A percentile compares a stretch with the other conserved stretches of the same genome.
Evolutionary conservation across 2,329 filamentous ascomycete genomes (phyloP).

Genomic region (Fusarium hostae): DNA sequence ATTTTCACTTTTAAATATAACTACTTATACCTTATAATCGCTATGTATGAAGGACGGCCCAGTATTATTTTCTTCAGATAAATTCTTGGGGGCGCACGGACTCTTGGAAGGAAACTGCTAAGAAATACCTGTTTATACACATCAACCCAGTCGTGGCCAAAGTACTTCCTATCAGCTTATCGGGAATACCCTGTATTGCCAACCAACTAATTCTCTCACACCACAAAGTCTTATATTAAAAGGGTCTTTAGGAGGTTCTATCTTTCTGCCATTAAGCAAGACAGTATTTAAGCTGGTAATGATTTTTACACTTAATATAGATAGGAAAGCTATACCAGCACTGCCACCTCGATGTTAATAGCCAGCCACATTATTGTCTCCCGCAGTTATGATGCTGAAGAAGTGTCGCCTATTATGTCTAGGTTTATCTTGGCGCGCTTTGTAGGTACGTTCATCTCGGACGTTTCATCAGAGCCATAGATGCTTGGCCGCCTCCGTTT

Average conservation of each 20-base stretch:
- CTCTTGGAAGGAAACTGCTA: neutral
- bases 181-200: neutral
- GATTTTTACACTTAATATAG: rapidly evolving
- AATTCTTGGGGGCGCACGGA: no score
- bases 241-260: rapidly evolving
- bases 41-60: no score
- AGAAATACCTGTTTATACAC: rapidly evolving
- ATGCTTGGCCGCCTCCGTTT: conserved; percentile 55
- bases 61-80: no score
- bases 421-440: conserved; percentile 58
- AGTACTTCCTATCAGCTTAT: rapidly evolving
- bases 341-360: no score
- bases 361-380: no score
- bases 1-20: no score
- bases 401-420: conserved; percentile 40
- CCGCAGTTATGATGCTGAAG: conserved; percentile 5
- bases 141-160: rapidly evolving
- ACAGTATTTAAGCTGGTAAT: rapidly evolving
- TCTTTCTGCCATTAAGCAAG: rapidly evolving
- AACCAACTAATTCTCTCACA: neutral
- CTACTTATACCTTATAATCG: no score
- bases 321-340: neutral
- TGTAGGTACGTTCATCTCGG: conserved; percentile 42
- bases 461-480: conserved; percentile 46
- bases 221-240: rapidly evolving